phyloP scores from a whole-genome alignment of 1,284 basidiomycete species.

The Naganishia liquefaciens region DNA sequence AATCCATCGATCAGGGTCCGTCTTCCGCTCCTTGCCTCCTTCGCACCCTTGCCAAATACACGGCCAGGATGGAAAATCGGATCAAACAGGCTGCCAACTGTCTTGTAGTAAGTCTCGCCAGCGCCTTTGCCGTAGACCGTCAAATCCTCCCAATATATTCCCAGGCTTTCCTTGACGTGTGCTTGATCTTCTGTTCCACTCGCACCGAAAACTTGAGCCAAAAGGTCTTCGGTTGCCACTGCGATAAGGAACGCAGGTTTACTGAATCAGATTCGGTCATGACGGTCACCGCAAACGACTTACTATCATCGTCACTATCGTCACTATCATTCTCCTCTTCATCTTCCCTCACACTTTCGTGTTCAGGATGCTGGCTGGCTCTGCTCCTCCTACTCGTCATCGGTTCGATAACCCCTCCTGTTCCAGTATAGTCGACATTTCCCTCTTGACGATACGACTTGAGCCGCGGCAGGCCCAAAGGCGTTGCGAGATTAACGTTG shows the following conservation, averaged over 20 bases:
- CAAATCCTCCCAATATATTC: constrained; percentile 29
- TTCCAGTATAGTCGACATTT: neutral
- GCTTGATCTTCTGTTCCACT: constrained; percentile 25
- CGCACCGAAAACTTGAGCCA: constrained; percentile 29
- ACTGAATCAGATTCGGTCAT: neutral
- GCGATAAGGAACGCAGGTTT: neutral
- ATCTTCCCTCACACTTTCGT: constrained; percentile 21
- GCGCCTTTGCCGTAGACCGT: constrained; percentile 29
- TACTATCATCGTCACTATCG: constrained; percentile 14
- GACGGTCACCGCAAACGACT: neutral
- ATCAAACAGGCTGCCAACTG: constrained; percentile 9
- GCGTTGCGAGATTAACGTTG: constrained; percentile 17
- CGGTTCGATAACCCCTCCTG: neutral
- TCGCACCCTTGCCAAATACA: constrained; percentile 1
- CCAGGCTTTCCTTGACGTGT: constrained; percentile 29
- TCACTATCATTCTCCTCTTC: constrained; percentile 14
- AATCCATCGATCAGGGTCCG: constrained; percentile 44
- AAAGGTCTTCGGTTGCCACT: constrained; percentile 29
- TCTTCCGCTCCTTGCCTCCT: constrained; percentile 41
- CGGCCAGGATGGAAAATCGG: constrained; percentile 12
- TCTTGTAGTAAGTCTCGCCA: constrained; percentile 24
- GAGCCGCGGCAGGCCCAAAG: constrained; percentile 10
- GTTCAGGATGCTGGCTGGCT: constrained; percentile 5
- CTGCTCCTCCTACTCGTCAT: constrained; percentile 19
- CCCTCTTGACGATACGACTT: neutral